phyloP scores from a whole-genome alignment of 768 basidiomycete species.

The Cyclocybe aegerita region DNA sequence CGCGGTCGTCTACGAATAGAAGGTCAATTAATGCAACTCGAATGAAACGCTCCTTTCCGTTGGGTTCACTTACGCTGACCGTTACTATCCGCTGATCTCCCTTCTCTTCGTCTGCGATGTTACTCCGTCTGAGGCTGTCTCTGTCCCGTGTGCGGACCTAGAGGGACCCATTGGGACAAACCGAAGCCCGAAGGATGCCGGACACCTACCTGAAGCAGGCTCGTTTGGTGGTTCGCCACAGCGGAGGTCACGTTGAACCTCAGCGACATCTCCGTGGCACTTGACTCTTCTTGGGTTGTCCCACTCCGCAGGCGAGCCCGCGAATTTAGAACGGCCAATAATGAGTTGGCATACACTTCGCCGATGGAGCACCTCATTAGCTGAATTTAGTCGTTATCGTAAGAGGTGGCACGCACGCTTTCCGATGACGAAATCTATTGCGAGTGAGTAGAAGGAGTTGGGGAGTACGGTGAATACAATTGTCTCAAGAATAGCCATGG shows the following conservation, averaged over 20 bases:
- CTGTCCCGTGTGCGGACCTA: slow-evolving; percentile 18
- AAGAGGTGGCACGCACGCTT: slow-evolving; percentile 34
- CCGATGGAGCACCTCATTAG: background rate
- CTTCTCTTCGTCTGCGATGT: slow-evolving; percentile 1
- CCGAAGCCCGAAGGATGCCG: background rate
- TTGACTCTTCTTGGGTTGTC: slow-evolving; percentile 16
- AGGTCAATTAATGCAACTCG: too few relatives aligned
- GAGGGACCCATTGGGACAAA: background rate
- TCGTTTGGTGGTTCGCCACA: slow-evolving; percentile 20
- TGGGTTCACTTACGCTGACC: background rate
- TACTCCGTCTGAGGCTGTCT: background rate
- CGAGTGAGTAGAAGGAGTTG: slow-evolving; percentile 44
- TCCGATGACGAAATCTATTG: slow-evolving; percentile 52
- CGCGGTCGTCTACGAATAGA: too few relatives aligned
- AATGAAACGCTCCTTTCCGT: background rate
- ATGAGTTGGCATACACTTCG: slow-evolving; percentile 46
- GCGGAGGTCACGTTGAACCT: slow-evolving; percentile 31
- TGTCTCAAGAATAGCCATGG: slow-evolving; percentile 37
- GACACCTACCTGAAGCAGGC: slow-evolving; percentile 16
- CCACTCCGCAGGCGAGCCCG: slow-evolving; percentile 29
- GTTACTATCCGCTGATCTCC: background rate
- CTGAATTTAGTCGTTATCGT: background rate
- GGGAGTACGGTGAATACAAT: slow-evolving; percentile 41
- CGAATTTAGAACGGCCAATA: slow-evolving; percentile 45
- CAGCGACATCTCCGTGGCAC: slow-evolving; percentile 30